A percentile compares a stretch with the other conserved stretches of the same genome.
phyloP scores from a whole-genome alignment of 202 grass and related monocot species.

The Panicum hallii region DNA sequence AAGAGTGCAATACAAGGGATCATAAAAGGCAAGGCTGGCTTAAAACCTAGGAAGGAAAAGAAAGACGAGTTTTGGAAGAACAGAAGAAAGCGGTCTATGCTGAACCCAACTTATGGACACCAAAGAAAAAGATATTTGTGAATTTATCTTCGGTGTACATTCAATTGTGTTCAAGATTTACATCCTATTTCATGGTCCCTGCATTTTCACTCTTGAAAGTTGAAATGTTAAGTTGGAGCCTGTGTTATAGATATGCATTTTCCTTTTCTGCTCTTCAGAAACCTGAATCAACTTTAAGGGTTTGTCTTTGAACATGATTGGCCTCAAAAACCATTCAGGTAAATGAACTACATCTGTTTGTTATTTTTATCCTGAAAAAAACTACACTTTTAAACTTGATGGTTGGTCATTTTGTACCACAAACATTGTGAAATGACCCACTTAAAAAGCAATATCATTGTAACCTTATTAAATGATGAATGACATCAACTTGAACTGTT shows the following conservation, averaged over 20 bases:
- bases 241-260: not conserved
- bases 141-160: conserved; percentile 31
- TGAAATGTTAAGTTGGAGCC: conserved; percentile 31
- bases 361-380: not conserved
- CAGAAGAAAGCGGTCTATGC: conserved; percentile 54
- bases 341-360: not conserved
- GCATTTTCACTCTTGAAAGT: conserved; percentile 23
- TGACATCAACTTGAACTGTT: not conserved
- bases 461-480: not conserved
- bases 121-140: conserved; percentile 45
- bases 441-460: not conserved
- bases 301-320: conserved; percentile 10
- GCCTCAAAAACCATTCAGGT: not conserved
- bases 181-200: conserved; percentile 34
- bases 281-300: conserved; percentile 7
- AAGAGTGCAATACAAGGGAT: conserved; percentile 75
- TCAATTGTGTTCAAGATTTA: conserved; percentile 19
- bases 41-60: conserved; percentile 68
- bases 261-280: not conserved
- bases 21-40: conserved; percentile 65
- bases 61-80: conserved; percentile 98
- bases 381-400: not conserved
- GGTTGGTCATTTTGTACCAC: not conserved
- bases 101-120: conserved; percentile 38
- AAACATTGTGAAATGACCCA: not conserved